Evolutionary conservation across 192 early-diverging fungal species (phyloP).

Genomic region (Piromyces finnis): DNA sequence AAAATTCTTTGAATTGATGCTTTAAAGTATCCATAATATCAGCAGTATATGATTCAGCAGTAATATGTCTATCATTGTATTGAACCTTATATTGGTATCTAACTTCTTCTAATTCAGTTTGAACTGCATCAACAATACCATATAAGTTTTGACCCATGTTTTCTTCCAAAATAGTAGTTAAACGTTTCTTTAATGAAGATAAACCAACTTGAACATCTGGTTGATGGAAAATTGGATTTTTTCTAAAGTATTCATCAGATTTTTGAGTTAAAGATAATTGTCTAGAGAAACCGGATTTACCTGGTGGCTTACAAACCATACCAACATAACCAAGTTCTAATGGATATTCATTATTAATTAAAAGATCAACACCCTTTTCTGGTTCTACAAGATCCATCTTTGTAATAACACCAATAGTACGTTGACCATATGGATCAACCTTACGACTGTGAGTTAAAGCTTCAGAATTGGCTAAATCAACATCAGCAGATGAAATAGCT

Average conservation of each 20-base stretch:
- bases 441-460: slow-evolving; percentile 59
- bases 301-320: slow-evolving; percentile 65
- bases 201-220: slow-evolving; percentile 65
- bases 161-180: slow-evolving; percentile 81
- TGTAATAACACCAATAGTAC: slow-evolving; percentile 71
- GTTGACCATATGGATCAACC: slow-evolving; percentile 56
- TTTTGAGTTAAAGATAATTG: slow-evolving; percentile 13
- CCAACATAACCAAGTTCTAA: slow-evolving; percentile 90
- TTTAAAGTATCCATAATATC: slow-evolving; percentile 87
- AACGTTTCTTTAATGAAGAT: slow-evolving; percentile 59
- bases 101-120: slow-evolving; percentile 83
- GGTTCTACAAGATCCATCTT: slow-evolving; percentile 81
- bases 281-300: slow-evolving; percentile 4
- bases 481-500: slow-evolving; percentile 68
- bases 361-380: slow-evolving; percentile 51
- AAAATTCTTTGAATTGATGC: slow-evolving; percentile 87
- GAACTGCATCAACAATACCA: slow-evolving; percentile 79
- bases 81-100: slow-evolving; percentile 97
- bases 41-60: slow-evolving; percentile 87
- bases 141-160: slow-evolving; percentile 73
- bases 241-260: slow-evolving; percentile 28
- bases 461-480: slow-evolving; percentile 72
- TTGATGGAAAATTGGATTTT: slow-evolving; percentile 31
- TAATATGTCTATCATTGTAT: slow-evolving; percentile 89
- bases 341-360: slow-evolving; percentile 84